phyloP scores from a whole-genome alignment of 1,139 yeast genomes.

The Debaryomycetaceae sp. region DNA sequence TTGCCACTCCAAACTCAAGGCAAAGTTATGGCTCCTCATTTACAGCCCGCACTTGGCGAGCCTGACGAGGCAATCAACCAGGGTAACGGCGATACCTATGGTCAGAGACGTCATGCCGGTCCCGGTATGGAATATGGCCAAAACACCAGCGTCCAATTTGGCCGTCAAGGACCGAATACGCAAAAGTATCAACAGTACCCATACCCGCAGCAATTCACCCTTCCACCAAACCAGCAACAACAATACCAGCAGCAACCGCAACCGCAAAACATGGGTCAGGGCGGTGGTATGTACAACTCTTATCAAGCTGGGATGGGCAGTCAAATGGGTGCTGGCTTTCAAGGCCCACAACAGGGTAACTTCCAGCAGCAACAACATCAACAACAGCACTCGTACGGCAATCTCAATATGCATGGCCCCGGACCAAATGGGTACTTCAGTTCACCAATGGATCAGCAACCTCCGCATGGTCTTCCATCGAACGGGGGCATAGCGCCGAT shows the following conservation, averaged over 20 bases:
- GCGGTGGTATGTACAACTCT: too few species aligned
- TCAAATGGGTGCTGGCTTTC: too few species aligned
- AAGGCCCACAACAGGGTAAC: constrained; percentile 3
- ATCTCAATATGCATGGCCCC: constrained; percentile 13
- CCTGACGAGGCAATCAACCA: too few species aligned
- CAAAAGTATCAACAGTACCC: constrained; percentile 10
- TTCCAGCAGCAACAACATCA: constrained; percentile 14
- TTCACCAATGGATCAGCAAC: constrained; percentile 24
- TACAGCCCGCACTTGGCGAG: too few species aligned
- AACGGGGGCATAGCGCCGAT: constrained; percentile 25
- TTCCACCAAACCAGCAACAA: constrained; percentile 9
- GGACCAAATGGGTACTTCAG: constrained; percentile 13
- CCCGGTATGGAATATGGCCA: too few species aligned
- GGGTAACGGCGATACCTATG: too few species aligned
- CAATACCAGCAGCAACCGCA: constrained; percentile 4
- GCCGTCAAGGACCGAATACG: too few species aligned
- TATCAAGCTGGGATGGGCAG: too few species aligned
- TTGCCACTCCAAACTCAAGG: constrained; percentile 7
- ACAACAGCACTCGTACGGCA: constrained; percentile 10
- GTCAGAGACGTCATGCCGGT: too few species aligned
- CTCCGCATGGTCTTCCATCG: constrained; percentile 37
- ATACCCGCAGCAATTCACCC: too few species aligned
- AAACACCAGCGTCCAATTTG: too few species aligned
- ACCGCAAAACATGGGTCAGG: constrained; percentile 8
- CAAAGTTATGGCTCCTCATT: constrained; percentile 7